Percentiles rank a stretch among this genome's conserved stretches.
These are phyloP conservation scores for Erodium trifolium DNA, from an alignment of 441 rosid genomes.

Conservation along the genomic window DNA sequence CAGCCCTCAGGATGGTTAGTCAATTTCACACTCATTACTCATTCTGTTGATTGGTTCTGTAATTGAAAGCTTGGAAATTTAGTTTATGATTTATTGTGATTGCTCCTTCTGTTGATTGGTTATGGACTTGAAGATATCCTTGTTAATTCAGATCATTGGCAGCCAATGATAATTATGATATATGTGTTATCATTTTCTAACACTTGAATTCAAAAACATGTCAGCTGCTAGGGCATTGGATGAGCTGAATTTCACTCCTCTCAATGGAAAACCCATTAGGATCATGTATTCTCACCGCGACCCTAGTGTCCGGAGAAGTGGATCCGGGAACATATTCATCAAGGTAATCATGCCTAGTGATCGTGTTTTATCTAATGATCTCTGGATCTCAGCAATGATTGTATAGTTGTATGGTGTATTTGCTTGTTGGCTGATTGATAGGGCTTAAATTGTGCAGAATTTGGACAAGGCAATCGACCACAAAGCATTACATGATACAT, in stretches of 20 bases:
- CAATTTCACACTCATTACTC: no score
- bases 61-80: not conserved
- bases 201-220: constrained; percentile 4
- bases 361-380: constrained; percentile 10
- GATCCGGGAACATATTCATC: constrained; percentile 72
- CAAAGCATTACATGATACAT: constrained; percentile 28
- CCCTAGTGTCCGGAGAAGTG: constrained; percentile 74
- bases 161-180: no score
- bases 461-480: constrained; percentile 62
- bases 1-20: constrained; percentile 64
- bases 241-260: constrained; percentile 52
- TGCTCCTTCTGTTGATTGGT: not conserved
- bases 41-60: not conserved
- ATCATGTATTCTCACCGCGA: constrained; percentile 80
- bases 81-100: not conserved
- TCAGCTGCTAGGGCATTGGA: constrained; percentile 84
- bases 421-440: not conserved
- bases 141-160: no score
- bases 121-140: not conserved
- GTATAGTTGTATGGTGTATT: not conserved
- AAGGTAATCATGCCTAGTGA: constrained; percentile 37
- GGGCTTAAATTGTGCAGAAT: constrained; percentile 36
- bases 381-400: not conserved
- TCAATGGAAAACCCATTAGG: constrained; percentile 23
- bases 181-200: not conserved